Conservation (phyloP, 805 yeast genomes). For the Candida rishiriensis region DNA sequence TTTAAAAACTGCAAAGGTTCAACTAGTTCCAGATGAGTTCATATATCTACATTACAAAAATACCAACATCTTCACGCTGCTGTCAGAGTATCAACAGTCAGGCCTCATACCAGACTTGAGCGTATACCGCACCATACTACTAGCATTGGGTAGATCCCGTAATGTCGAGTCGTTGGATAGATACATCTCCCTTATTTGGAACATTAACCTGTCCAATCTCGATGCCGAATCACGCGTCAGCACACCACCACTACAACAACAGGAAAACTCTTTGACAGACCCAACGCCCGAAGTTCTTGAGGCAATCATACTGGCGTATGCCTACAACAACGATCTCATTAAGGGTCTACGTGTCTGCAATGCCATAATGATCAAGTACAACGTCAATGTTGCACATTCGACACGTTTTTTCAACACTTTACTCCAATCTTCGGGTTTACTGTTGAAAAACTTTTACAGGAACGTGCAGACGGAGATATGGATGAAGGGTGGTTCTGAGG, state of each 20-base stretch:
- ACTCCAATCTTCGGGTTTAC: conserved; percentile 22
- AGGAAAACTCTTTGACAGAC: conserved; percentile 9
- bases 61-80: conserved; percentile 9
- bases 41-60: conserved; percentile 11
- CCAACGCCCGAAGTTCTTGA: conserved; percentile 25
- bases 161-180: conserved; percentile 21
- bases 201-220: conserved; percentile 9
- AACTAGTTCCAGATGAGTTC: conserved; percentile 7
- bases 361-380: conserved; percentile 20
- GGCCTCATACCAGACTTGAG: conserved; percentile 18
- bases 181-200: conserved; percentile 27
- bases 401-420: conserved; percentile 24
- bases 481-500: conserved; percentile 9
- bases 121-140: conserved; percentile 21
- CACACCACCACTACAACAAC: neutral
- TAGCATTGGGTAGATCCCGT: conserved; percentile 26
- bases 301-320: conserved; percentile 27
- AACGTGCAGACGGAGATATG: conserved; percentile 16
- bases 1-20: conserved; percentile 11
- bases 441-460: conserved; percentile 17
- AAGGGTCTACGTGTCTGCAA: conserved; percentile 26
- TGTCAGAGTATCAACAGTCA: conserved; percentile 14
- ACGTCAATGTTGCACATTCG: conserved; percentile 15
- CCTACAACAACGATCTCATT: conserved; percentile 24
- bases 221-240: conserved; percentile 1